Evolutionary conservation across 345 rosid genomes (phyloP).

Genomic region (Streptanthus diversifolius): DNA sequence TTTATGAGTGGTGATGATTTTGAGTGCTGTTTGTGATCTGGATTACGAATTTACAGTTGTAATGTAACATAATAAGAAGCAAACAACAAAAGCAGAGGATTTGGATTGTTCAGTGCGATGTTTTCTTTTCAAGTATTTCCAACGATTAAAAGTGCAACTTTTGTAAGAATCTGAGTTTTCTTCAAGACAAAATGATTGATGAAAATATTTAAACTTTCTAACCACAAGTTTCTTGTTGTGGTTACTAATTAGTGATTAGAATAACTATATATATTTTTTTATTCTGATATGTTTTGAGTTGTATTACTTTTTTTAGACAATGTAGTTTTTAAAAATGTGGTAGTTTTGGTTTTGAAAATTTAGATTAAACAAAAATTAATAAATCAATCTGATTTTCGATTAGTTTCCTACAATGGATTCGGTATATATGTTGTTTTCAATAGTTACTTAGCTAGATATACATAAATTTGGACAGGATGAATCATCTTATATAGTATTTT

Average conservation of each 20-base stretch:
- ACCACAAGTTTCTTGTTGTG: too few relatives aligned
- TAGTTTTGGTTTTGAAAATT: too few relatives aligned
- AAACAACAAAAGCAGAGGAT: slow-evolving; percentile 17
- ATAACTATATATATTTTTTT: too few relatives aligned
- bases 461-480: not conserved
- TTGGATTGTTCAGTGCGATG: slow-evolving; percentile 1
- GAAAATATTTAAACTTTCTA: too few relatives aligned
- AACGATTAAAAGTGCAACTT: not conserved
- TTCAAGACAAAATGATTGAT: not conserved
- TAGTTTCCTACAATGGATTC: not conserved
- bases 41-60: slow-evolving; percentile 15
- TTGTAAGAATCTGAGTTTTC: not conserved
- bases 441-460: not conserved
- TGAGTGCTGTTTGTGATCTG: slow-evolving; percentile 26
- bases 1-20: slow-evolving; percentile 14
- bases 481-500: not conserved
- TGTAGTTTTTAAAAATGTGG: too few relatives aligned
- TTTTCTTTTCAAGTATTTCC: not conserved
- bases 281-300: too few relatives aligned
- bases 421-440: not conserved
- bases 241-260: too few relatives aligned
- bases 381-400: too few relatives aligned
- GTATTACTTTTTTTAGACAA: too few relatives aligned
- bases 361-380: too few relatives aligned
- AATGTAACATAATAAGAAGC: not conserved